Evolutionary conservation across 2,329 filamentous ascomycete species (phyloP).

Genomic region (Pyrenophora seminiperda): DNA sequence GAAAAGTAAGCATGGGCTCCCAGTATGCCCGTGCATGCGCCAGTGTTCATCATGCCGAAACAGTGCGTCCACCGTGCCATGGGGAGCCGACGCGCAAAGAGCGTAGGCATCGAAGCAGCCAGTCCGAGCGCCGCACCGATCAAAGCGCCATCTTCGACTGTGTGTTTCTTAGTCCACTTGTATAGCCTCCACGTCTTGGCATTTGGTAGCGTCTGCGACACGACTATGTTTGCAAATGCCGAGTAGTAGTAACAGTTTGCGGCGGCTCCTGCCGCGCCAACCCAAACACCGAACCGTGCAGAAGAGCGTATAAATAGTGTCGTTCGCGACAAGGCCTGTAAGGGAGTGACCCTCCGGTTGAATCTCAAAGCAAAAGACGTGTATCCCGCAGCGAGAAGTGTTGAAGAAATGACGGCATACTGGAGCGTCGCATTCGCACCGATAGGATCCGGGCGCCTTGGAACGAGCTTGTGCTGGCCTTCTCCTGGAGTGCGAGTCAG

Average conservation of each 20-base stretch:
- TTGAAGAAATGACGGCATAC: constrained; percentile 33
- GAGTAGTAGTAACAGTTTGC: constrained; percentile 36
- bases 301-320: constrained; percentile 33
- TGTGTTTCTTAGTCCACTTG: constrained; percentile 28
- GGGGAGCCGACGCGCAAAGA: constrained; percentile 28
- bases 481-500: constrained; percentile 24
- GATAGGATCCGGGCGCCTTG: constrained; percentile 33
- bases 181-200: constrained; percentile 30
- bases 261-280: constrained; percentile 25
- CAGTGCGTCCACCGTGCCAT: constrained; percentile 32
- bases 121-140: constrained; percentile 33
- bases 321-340: constrained; percentile 13
- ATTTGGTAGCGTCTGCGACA: constrained; percentile 13
- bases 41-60: constrained; percentile 33
- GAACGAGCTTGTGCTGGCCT: constrained; percentile 33
- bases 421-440: constrained; percentile 38
- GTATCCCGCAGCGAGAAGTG: constrained; percentile 33
- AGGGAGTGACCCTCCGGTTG: constrained; percentile 17
- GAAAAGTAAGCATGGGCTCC: constrained; percentile 33
- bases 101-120: constrained; percentile 24
- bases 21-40: constrained; percentile 30
- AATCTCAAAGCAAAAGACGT: constrained; percentile 28
- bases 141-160: constrained; percentile 36
- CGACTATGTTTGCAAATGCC: constrained; percentile 19
- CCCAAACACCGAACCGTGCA: constrained; percentile 28